Evolutionary conservation across 139 green algal species (phyloP), one percentile per base, ranked within the genome.

Genomic region (Volvox reticuliferus): DNA sequence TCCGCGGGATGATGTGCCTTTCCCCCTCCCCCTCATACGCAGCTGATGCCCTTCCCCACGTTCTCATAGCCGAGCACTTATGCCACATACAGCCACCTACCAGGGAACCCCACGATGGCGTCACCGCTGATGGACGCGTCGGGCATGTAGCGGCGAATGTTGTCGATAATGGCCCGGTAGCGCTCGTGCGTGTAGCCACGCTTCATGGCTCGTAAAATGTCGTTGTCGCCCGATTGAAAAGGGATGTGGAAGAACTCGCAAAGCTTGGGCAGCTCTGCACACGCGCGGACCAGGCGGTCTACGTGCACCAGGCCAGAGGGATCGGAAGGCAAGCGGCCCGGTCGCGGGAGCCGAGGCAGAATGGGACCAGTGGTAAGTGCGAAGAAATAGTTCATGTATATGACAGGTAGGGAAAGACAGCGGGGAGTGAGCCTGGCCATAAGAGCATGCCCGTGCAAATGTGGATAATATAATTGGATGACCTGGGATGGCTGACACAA

Each of bases 201-300:
- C 82, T 93, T 93, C 98, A 99, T 99, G 21, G 95, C 94, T 16
- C 97, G 89, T 68, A 99, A 95, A 63, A 99, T 96, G 91, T 98
- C 95, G 93, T 99, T 96, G 94, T 99, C 97, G 13, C 98, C 98
- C 1, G 86, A 94, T 50, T 90, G 98, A 93, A 99, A 99, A 67
- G 98, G 98, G 83, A 99, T 98, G 95, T 99, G 98, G 94, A 99
- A 99, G 94, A 99, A 99, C 95, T 99, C 96, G 93, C 98, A 99
- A 55, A 99, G 92, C 95, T 99, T 99, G 87, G 97, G 96, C 92
- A 99, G 95, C 93, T 99, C 96, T 2, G 97, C 89, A 86, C 97
- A 99, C 0, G 98, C 96, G 44, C 95, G 93, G 82, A 99, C 85
- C 44, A 99, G 94, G 1, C 98, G 94, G 90, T 99, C 96, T 76